Conservation (phyloP, 176 grass and related monocot genomes). For the Coix lacrymajobi region DNA sequence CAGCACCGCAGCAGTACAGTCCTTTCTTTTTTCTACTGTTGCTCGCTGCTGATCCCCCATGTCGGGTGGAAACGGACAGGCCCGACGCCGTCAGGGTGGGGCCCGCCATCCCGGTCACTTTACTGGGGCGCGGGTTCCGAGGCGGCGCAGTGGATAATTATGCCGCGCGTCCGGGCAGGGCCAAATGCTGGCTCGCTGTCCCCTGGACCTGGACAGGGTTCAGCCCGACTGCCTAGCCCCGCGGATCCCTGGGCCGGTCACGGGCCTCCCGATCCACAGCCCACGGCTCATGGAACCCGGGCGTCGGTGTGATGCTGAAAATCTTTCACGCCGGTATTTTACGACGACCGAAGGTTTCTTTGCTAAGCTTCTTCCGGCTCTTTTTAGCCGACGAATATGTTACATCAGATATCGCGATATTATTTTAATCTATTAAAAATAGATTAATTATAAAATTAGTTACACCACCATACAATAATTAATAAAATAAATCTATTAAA, state of each 20-base stretch:
- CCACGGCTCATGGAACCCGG: background rate
- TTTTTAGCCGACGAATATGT: too few species aligned
- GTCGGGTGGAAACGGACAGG: background rate
- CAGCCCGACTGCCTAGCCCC: background rate
- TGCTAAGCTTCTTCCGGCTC: too few species aligned
- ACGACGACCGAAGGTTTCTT: background rate
- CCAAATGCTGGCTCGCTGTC: background rate
- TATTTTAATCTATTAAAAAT: too few species aligned
- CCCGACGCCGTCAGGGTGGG: background rate
- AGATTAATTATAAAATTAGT: too few species aligned
- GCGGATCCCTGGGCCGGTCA: background rate
- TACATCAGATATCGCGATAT: too few species aligned
- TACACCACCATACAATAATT: too few species aligned
- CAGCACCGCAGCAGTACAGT: too few species aligned
- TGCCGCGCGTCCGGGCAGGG: background rate
- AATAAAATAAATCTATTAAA: too few species aligned
- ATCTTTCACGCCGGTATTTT: background rate
- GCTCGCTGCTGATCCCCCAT: background rate
- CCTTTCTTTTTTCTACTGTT: too few species aligned
- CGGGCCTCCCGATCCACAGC: background rate
- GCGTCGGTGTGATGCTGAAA: background rate
- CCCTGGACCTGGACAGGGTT: background rate
- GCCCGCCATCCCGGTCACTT: background rate
- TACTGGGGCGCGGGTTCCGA: background rate
- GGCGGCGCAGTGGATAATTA: slow-evolving; percentile 7